These are phyloP conservation scores for Daucus carota DNA, from an alignment of 129 eudicot species.

Conservation along the genomic window DH1_v3.0 NC_030383.2:58450501-58451000, in stretches of 20 bases:
- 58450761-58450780: not conserved
- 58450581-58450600: conserved; percentile 96
- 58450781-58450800: conserved; percentile 6
- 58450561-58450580: conserved; percentile 56
- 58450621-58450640: conserved; percentile 85
- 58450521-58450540: not conserved
- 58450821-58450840: conserved; percentile 95
- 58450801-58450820: conserved; percentile 41
- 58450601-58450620: conserved; percentile 90
- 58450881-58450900: not conserved
- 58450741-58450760: not conserved
- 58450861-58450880: conserved; percentile 50
- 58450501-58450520: not conserved
- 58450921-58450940: not conserved
- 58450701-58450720: conserved; percentile 79
- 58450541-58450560: not conserved
- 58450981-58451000: not conserved
- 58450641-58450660: conserved; percentile 91
- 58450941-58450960: too few species aligned
- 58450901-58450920: not conserved
- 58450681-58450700: conserved; percentile 86
- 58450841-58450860: conserved; percentile 96
- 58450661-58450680: conserved; percentile 75
- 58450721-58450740: not conserved
- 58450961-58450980: too few species aligned